Percentiles rank a stretch among this genome's conserved stretches.
Evolutionary conservation across 352 stramenopile genomes (phyloP).

Genomic region (Blastocystis sp.): DNA sequence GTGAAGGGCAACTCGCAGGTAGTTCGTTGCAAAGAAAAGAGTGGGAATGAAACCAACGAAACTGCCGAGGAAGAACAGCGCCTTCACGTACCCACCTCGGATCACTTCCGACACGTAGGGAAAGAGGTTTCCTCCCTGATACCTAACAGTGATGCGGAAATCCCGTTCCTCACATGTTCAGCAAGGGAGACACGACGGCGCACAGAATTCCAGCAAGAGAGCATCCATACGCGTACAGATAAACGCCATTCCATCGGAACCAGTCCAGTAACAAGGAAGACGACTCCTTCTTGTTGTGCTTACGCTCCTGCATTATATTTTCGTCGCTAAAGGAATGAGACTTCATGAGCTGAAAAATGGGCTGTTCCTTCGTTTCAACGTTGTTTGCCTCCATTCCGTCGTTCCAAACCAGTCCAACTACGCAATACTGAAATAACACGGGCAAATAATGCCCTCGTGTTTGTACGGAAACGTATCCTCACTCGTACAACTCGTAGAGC

Average conservation of each 20-base stretch:
- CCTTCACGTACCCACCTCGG: background rate
- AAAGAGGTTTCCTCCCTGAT: constrained; percentile 31
- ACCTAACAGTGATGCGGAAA: background rate
- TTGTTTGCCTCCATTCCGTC: background rate
- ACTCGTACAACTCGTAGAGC: too few relatives aligned
- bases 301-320: background rate
- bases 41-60: constrained; percentile 6
- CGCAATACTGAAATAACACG: background rate
- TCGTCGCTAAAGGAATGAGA: background rate
- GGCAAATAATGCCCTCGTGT: background rate
- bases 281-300: background rate
- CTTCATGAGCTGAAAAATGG: background rate
- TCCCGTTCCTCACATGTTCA: background rate
- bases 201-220: constrained; percentile 11
- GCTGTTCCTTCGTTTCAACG: background rate
- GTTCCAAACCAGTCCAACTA: background rate
- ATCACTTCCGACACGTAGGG: constrained; percentile 47
- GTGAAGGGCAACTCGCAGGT: background rate
- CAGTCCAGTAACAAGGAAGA: background rate
- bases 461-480: too few relatives aligned
- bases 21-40: constrained; percentile 24
- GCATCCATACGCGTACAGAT: constrained; percentile 40
- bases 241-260: constrained; percentile 13
- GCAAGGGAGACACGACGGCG: constrained; percentile 1
- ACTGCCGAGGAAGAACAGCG: constrained; percentile 4